Evolutionary conservation across 2,329 filamentous ascomycete genomes (phyloP), one percentile per base, ranked within the genome.

Genomic region (Gaeumannomyces sp.): DNA sequence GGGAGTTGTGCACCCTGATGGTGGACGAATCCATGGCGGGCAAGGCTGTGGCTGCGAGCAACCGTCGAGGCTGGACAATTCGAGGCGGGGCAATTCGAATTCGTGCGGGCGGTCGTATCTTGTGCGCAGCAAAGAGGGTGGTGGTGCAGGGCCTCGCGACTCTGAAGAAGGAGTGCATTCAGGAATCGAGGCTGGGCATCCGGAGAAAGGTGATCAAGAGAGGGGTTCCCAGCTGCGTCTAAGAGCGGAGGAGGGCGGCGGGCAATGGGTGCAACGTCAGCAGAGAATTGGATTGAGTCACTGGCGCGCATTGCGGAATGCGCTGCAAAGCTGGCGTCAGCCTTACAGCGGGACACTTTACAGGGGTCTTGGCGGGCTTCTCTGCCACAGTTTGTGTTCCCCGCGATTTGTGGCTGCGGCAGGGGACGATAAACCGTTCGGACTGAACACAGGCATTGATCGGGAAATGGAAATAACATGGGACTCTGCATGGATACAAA

Each of bases 1-100:
- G 80, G 7, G 90, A 93, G 78, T 95, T 96, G 81, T 89, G 92
- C 69, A 96, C 81, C 73, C 87, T 89, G 70, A 96, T 71, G 59
- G 33, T 38, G 62, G 62, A 38, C 50, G 62, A 53, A 27, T 33
- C 62, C 62, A 31, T 31, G 28, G 25, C 35, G n/a, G 61, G 29
- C 61, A 19, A 38, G 16, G 59, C 25, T 19, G 25, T 19, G 11
- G 25, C 5, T 25, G 25, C 14, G 13, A 59, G 57, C 57, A 27
- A 22, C 13, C 25, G 25, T 59, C 57, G 28, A 29, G 57, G 28
- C 25, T 8, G 57, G 13, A 25, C 25, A 59, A 29, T n/a, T n/a
- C 19, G 45, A 59, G 57, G 28, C 25, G 57, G 57, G 25, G 57
- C 25, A 59, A 59, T 53, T 11, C 45, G 45, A n/a, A n/a, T 53